Evolutionary conservation across 1,284 basidiomycete genomes (phyloP).

Genomic region (Ganoderma multipileum): DNA sequence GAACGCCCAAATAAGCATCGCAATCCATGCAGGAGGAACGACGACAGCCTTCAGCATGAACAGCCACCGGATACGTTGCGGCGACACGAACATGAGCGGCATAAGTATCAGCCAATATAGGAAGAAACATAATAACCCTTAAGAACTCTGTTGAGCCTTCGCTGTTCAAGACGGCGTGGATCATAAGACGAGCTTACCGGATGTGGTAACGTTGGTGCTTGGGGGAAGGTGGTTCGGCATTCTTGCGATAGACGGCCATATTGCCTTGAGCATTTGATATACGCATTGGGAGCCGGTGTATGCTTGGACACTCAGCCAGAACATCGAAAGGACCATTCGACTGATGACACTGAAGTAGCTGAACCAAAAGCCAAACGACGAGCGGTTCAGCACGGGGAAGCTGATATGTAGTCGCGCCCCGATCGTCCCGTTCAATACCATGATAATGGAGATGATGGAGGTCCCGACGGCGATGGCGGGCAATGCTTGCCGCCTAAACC

Average conservation of each 20-base stretch:
- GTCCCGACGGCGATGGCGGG: conserved; percentile 70
- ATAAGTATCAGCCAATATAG: conserved; percentile 78
- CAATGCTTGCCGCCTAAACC: conserved; percentile 60
- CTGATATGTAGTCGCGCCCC: conserved; percentile 74
- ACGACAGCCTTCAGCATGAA: conserved; percentile 74
- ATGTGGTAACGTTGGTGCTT: conserved; percentile 68
- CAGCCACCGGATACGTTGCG: conserved; percentile 75
- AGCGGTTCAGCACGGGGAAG: conserved; percentile 78
- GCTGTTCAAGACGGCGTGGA: not conserved
- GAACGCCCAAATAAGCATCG: conserved; percentile 79
- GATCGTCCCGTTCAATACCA: conserved; percentile 73
- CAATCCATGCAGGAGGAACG: conserved; percentile 74
- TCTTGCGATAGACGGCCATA: conserved; percentile 74
- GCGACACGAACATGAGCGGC: conserved; percentile 79
- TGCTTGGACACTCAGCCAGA: conserved; percentile 77
- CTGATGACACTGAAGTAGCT: conserved; percentile 81
- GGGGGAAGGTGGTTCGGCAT: conserved; percentile 70
- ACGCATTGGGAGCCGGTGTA: conserved; percentile 70
- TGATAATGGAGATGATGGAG: conserved; percentile 60
- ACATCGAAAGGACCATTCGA: conserved; percentile 75
- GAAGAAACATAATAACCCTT: conserved; percentile 77
- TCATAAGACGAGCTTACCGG: conserved; percentile 43
- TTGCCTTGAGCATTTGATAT: conserved; percentile 79
- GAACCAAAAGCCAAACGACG: conserved; percentile 83
- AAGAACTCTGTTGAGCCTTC: not conserved